Conservation (phyloP, 2,329 filamentous ascomycete species). For the Alternaria consortialis region DNA sequence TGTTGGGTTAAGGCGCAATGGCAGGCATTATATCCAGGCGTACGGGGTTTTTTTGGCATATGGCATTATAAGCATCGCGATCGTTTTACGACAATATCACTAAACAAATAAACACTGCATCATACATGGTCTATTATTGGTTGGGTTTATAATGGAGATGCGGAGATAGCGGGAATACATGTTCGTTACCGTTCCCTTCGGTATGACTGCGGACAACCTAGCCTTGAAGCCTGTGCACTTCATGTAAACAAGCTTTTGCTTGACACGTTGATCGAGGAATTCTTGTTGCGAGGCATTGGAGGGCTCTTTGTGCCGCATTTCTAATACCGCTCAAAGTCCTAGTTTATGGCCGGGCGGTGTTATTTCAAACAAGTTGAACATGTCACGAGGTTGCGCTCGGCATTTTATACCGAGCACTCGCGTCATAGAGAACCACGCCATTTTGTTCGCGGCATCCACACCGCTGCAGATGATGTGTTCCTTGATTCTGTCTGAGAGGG, state of each 20-base stretch:
- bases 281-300: not conserved
- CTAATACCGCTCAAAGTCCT: constrained; percentile 1
- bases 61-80: not conserved
- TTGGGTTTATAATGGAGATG: not conserved
- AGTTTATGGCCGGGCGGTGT: not conserved
- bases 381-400: not conserved
- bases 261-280: not conserved
- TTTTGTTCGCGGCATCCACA: not conserved
- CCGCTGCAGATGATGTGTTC: not conserved
- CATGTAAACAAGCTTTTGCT: not conserved
- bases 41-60: constrained; percentile 1
- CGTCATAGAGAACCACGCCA: not conserved
- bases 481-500: not conserved
- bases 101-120: not conserved
- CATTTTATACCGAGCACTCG: not conserved
- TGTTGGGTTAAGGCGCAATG: constrained; percentile 1
- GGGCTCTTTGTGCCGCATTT: constrained; percentile 4
- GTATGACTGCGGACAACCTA: not conserved
- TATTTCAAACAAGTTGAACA: not conserved
- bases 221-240: not conserved
- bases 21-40: constrained; percentile 22
- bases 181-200: constrained; percentile 3
- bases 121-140: not conserved
- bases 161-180: constrained; percentile 6
- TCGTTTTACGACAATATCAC: not conserved